phyloP scores from a whole-genome alignment of 768 basidiomycete species.

The Rhizopogon rudus region DNA sequence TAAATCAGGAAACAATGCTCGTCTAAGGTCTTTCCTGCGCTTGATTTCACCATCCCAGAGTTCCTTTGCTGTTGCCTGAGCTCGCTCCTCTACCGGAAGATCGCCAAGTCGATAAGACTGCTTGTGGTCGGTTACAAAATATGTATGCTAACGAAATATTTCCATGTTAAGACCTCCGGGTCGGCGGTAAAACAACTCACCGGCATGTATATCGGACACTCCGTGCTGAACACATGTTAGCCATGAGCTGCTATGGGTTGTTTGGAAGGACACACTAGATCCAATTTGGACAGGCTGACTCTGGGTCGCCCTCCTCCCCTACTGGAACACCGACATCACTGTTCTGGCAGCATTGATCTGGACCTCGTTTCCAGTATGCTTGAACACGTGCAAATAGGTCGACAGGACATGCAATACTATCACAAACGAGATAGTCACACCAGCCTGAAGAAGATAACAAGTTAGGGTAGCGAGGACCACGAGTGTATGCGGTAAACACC shows the following conservation, averaged over 20 bases:
- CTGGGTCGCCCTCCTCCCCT: constrained; percentile 38
- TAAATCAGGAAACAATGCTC: constrained; percentile 38
- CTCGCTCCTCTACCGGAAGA: constrained; percentile 9
- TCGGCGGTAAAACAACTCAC: constrained; percentile 19
- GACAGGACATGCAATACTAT: constrained; percentile 38
- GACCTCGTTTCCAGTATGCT: constrained; percentile 14
- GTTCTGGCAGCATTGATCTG: neutral
- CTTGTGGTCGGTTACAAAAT: constrained; percentile 46
- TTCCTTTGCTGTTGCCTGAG: constrained; percentile 10
- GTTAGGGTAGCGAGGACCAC: neutral
- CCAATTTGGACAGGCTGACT: constrained; percentile 31
- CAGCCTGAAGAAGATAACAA: constrained; percentile 26
- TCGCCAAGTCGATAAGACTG: constrained; percentile 36
- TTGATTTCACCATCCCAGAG: constrained; percentile 36
- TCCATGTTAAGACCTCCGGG: neutral
- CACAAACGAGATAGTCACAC: constrained; percentile 45
- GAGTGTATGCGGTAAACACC: constrained; percentile 3
- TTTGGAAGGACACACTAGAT: constrained; percentile 34
- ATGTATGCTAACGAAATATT: constrained; percentile 33
- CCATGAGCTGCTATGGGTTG: neutral
- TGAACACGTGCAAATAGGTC: constrained; percentile 31
- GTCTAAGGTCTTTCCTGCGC: constrained; percentile 33
- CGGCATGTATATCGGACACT: constrained; percentile 44
- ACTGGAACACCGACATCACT: constrained; percentile 27
- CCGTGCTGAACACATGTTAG: constrained; percentile 26